These are phyloP conservation scores for Russula earlei DNA, from an alignment of 768 basidiomycete genomes.

Conservation along the genomic window DNA sequence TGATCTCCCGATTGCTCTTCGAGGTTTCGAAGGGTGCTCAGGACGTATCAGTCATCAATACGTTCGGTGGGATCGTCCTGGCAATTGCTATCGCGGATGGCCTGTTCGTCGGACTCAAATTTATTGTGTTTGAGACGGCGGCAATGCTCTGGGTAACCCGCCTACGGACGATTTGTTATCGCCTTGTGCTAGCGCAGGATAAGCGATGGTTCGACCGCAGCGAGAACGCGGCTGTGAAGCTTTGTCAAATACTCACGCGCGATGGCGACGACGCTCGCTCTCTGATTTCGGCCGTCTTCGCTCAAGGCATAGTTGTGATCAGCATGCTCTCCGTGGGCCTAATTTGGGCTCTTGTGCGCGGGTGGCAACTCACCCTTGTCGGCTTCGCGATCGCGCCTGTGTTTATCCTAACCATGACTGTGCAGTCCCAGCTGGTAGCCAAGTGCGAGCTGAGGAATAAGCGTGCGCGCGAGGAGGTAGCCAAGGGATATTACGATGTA, in stretches of 20 bases:
- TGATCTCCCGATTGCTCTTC: conserved; percentile 73
- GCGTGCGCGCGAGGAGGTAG: conserved; percentile 75
- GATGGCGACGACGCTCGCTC: conserved; percentile 83
- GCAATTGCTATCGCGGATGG: conserved; percentile 71
- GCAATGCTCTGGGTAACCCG: conserved; percentile 67
- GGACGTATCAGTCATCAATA: conserved; percentile 51
- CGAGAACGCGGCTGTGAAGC: conserved; percentile 44
- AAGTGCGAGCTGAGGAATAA: conserved; percentile 75
- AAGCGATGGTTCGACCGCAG: conserved; percentile 78
- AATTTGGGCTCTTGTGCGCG: conserved; percentile 77
- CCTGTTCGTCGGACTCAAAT: conserved; percentile 63
- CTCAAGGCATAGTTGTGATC: conserved; percentile 60
- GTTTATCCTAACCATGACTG: conserved; percentile 63
- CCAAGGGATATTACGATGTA: conserved; percentile 78
- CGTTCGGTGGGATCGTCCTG: conserved; percentile 64
- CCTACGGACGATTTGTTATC: conserved; percentile 49
- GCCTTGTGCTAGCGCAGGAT: conserved; percentile 64
- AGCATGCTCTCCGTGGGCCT: conserved; percentile 81
- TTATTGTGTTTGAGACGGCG: conserved; percentile 66
- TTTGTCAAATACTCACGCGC: conserved; percentile 75
- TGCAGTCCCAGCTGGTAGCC: conserved; percentile 65
- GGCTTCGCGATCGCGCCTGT: conserved; percentile 82
- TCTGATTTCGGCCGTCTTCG: conserved; percentile 63
- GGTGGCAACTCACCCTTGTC: conserved; percentile 90
- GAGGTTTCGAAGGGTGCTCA: conserved; percentile 65